Conservation (phyloP, 495 filamentous ascomycete species). For the Diplogelasinospora grovesii region DNA sequence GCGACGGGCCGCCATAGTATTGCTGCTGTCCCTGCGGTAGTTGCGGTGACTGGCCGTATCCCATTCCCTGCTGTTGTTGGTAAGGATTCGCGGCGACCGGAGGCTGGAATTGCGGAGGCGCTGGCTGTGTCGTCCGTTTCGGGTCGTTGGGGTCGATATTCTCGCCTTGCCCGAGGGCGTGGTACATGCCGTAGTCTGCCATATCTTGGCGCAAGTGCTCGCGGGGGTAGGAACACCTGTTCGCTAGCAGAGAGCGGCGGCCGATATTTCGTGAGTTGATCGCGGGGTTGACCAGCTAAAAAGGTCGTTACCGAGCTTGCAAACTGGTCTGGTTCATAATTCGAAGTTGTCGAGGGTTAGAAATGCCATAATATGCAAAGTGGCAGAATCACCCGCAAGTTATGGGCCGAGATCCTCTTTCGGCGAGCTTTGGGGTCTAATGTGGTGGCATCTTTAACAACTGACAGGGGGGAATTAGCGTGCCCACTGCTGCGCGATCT, state of each 20-base stretch:
- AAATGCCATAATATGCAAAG: too few species aligned
- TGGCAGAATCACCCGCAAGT: too few species aligned
- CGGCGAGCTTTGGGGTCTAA: too few species aligned
- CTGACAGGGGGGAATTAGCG: slow-evolving; percentile 7
- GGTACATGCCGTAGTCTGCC: slow-evolving; percentile 74
- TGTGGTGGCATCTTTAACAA: too few species aligned
- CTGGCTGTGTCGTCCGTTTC: slow-evolving; percentile 49
- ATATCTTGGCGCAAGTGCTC: slow-evolving; percentile 34
- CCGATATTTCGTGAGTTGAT: neutral
- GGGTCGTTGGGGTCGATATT: slow-evolving; percentile 56
- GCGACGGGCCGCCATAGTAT: slow-evolving; percentile 33
- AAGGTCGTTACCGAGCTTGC: neutral
- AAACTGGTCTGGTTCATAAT: too few species aligned
- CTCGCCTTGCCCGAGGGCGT: slow-evolving; percentile 60
- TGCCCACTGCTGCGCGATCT: neutral
- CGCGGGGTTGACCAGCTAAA: neutral
- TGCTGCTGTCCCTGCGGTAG: slow-evolving; percentile 28
- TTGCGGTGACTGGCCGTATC: slow-evolving; percentile 25
- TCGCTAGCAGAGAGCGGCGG: neutral
- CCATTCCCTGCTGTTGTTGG: slow-evolving; percentile 55
- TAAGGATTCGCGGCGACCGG: slow-evolving; percentile 47
- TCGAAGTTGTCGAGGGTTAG: too few species aligned
- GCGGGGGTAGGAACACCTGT: neutral
- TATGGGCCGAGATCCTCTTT: slow-evolving; percentile 24
- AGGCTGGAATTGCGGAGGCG: slow-evolving; percentile 51